Evolutionary conservation across 2,329 filamentous ascomycete genomes (phyloP).

Genomic region (Cryphonectria radicalis): DNA sequence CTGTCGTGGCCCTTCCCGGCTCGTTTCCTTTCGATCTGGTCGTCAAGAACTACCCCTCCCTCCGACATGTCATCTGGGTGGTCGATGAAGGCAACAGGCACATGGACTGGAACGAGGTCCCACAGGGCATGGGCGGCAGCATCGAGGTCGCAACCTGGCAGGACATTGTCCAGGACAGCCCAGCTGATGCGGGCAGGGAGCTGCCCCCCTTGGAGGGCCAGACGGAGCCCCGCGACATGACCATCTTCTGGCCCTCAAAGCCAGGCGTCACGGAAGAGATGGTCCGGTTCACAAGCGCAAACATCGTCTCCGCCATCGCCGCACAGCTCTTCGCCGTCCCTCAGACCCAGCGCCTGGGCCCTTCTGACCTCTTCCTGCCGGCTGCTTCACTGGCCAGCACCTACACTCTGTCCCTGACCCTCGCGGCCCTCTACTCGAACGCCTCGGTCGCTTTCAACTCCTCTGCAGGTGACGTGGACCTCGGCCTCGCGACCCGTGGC

Average conservation of each 20-base stretch:
- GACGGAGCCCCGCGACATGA: slow-evolving; percentile 56
- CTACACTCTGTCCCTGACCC: slow-evolving; percentile 78
- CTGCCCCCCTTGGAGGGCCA: slow-evolving; percentile 67
- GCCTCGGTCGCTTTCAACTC: slow-evolving; percentile 87
- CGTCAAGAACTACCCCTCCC: slow-evolving; percentile 67
- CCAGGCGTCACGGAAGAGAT: slow-evolving; percentile 65
- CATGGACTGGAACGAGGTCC: slow-evolving; percentile 93
- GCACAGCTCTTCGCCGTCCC: slow-evolving; percentile 79
- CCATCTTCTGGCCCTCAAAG: slow-evolving; percentile 69
- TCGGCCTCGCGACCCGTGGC: slow-evolving; percentile 72
- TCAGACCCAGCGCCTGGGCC: slow-evolving; percentile 70
- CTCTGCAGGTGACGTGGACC: slow-evolving; percentile 75
- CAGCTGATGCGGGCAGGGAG: slow-evolving; percentile 60
- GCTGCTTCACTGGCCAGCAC: slow-evolving; percentile 80
- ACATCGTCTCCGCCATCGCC: slow-evolving; percentile 85
- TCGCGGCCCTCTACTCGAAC: slow-evolving; percentile 84
- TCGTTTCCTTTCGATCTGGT: slow-evolving; percentile 81
- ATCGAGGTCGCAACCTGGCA: slow-evolving; percentile 92
- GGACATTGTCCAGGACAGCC: slow-evolving; percentile 77
- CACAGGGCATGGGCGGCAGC: slow-evolving; percentile 72
- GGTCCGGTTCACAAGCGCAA: slow-evolving; percentile 79
- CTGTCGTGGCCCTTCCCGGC: slow-evolving; percentile 82
- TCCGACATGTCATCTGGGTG: slow-evolving; percentile 87
- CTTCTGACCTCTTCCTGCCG: slow-evolving; percentile 81
- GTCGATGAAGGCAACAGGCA: slow-evolving; percentile 89